These are phyloP conservation scores for Cyphellophora europaea DNA, from an alignment of 2,329 filamentous ascomycete genomes.

Conservation along the genomic window DNA sequence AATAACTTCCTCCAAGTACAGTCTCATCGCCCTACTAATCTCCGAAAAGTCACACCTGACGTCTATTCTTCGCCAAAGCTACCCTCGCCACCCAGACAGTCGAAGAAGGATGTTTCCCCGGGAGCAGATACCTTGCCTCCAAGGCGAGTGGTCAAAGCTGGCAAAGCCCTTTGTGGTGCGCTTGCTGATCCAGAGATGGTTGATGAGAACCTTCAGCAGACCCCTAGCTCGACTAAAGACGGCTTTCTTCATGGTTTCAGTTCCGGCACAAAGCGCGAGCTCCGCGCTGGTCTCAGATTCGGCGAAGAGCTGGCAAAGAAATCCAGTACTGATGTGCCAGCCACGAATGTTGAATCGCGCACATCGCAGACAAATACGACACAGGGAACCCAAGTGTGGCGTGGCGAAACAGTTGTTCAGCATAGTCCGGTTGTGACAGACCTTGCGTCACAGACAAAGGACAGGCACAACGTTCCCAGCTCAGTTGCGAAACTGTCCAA, in stretches of 20 bases:
- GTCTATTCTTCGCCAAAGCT: conserved; percentile 17
- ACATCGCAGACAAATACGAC: background rate
- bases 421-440: background rate
- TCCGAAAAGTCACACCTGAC: conserved; percentile 16
- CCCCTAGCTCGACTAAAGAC: conserved; percentile 4
- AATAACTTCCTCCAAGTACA: conserved; percentile 8
- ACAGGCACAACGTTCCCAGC: background rate
- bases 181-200: background rate
- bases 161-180: conserved; percentile 28
- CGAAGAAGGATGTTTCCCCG: conserved; percentile 11
- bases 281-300: conserved; percentile 31
- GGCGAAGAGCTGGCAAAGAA: conserved; percentile 33
- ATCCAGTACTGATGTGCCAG: conserved; percentile 7
- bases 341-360: background rate
- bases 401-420: conserved; percentile 6
- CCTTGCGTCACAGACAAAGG: background rate
- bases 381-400: conserved; percentile 3
- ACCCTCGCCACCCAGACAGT: conserved; percentile 14
- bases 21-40: conserved; percentile 5
- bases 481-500: background rate
- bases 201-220: conserved; percentile 6
- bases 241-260: conserved; percentile 23
- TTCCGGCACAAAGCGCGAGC: conserved; percentile 27
- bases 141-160: conserved; percentile 24
- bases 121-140: background rate